Conservation (phyloP, 108 stramenopile species). For the Discostella pseudostelligera region DNA sequence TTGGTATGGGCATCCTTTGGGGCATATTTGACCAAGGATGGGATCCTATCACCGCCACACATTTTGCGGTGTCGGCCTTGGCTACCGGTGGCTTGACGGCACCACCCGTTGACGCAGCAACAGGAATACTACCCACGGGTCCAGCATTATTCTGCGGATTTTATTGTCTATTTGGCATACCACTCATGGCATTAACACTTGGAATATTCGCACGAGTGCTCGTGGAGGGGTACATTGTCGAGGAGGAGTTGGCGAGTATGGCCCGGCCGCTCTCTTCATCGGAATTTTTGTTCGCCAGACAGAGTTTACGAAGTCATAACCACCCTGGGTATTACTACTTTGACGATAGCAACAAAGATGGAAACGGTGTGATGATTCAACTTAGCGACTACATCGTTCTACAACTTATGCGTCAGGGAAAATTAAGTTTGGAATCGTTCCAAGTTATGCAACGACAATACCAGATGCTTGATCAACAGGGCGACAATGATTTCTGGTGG, state of each 20-base stretch:
- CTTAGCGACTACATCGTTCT: constrained; percentile 65
- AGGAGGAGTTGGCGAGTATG: constrained; percentile 47
- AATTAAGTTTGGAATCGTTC: constrained; percentile 45
- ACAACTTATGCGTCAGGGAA: constrained; percentile 68
- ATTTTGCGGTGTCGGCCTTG: constrained; percentile 71
- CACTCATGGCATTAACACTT: constrained; percentile 66
- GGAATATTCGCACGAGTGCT: constrained; percentile 63
- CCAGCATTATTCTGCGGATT: constrained; percentile 64
- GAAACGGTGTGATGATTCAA: constrained; percentile 23
- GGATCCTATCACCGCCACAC: constrained; percentile 67
- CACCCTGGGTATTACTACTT: no score
- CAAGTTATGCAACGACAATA: constrained; percentile 56
- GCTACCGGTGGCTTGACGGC: constrained; percentile 74
- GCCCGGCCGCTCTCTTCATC: constrained; percentile 45
- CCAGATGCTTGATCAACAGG: constrained; percentile 13
- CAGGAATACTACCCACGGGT: constrained; percentile 54
- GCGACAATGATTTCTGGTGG: no score
- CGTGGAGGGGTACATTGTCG: constrained; percentile 51
- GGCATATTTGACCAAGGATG: constrained; percentile 55
- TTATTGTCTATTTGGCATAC: constrained; percentile 68
- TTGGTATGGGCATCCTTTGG: constrained; percentile 51
- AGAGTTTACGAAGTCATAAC: constrained; percentile 34
- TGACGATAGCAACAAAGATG: constrained; percentile 10
- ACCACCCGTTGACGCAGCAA: constrained; percentile 48
- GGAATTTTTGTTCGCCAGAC: constrained; percentile 58